These are phyloP conservation scores for Rhinocladiella mackenziei DNA, from an alignment of 2,329 filamentous ascomycete species.

Conservation along the genomic window DNA sequence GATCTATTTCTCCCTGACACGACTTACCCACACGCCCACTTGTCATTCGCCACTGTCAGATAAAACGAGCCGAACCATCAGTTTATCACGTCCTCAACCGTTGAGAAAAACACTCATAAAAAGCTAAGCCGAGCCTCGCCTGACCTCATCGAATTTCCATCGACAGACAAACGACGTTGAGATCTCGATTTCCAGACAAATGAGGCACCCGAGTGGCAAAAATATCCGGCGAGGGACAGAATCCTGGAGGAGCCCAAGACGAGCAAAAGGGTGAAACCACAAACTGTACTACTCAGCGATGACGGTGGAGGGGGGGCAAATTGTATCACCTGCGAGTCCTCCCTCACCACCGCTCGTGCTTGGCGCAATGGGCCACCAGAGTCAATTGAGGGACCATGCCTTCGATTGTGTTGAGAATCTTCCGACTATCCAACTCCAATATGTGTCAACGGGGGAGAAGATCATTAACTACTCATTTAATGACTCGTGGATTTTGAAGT, in stretches of 20 bases:
- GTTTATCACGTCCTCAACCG: too few species aligned
- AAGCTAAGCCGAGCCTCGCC: neutral
- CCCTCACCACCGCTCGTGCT: neutral
- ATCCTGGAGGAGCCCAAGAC: neutral
- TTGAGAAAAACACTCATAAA: too few species aligned
- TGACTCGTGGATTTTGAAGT: too few species aligned
- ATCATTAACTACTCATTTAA: too few species aligned
- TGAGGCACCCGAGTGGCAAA: neutral
- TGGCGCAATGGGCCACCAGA: too few species aligned
- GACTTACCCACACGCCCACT: conserved; percentile 6
- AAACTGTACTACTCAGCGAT: neutral
- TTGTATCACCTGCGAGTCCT: conserved; percentile 2
- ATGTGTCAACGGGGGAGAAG: too few species aligned
- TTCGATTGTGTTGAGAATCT: too few species aligned
- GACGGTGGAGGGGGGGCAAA: neutral
- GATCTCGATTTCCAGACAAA: too few species aligned
- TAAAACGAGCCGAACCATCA: conserved; percentile 11
- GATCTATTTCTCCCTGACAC: neutral
- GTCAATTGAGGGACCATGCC: too few species aligned
- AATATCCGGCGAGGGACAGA: neutral
- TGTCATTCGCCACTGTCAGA: conserved; percentile 9
- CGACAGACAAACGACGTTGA: too few species aligned
- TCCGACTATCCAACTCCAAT: too few species aligned
- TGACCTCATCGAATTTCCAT: conserved; percentile 10
- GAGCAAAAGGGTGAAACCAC: conserved; percentile 1